Evolutionary conservation across 306 rosid species (phyloP).

Genomic region (Corylus heterophylla): DNA sequence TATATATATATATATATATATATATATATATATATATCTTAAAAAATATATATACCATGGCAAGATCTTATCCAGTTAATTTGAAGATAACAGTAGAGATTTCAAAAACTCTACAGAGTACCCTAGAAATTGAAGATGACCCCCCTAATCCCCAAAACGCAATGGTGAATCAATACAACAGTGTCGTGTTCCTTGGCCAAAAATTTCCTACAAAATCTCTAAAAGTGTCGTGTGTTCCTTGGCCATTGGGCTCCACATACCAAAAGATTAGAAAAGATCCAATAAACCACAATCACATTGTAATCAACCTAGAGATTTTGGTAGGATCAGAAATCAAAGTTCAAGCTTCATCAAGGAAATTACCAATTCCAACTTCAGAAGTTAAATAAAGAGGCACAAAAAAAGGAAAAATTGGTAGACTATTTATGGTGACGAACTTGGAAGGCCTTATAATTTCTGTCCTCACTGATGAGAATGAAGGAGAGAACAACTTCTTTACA

Average conservation of each 20-base stretch:
- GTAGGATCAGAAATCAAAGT: not conserved
- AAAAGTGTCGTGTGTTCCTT: no score
- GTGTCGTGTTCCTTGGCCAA: no score
- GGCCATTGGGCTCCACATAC: not conserved
- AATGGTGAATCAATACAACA: no score
- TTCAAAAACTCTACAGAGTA: no score
- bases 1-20: no score
- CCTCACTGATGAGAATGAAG: conserved; percentile 10
- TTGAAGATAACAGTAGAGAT: no score
- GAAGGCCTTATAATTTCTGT: not conserved
- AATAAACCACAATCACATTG: not conserved
- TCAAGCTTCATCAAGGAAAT: not conserved
- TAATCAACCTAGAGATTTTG: not conserved
- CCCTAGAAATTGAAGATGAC: no score
- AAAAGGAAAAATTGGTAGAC: not conserved
- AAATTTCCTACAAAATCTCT: no score
- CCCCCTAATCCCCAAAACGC: no score
- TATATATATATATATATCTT: no score
- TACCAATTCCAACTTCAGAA: not conserved
- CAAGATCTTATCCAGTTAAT: no score
- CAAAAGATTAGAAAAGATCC: not conserved
- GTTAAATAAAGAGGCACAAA: not conserved
- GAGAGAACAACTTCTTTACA: conserved; percentile 3
- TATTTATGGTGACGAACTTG: not conserved
- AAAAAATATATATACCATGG: no score